A percentile compares a stretch with the other conserved stretches of the same genome.
Conservation (phyloP, 1,139 yeast genomes). For the Pneumocystis carinii region DNA sequence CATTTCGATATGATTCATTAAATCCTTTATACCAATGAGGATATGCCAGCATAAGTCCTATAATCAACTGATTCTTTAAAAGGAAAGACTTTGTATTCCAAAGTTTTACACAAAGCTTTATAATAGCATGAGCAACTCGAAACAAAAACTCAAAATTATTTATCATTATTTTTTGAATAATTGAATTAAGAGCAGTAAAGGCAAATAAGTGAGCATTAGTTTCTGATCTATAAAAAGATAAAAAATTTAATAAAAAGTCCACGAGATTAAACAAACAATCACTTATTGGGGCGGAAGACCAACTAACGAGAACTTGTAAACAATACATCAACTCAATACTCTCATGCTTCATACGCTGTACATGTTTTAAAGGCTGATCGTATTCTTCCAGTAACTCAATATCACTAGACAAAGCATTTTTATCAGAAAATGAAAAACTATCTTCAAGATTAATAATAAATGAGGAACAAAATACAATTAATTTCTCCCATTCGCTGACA, state of each 20-base stretch:
- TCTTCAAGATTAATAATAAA: background rate
- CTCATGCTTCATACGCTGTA: background rate
- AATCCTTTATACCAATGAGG: background rate
- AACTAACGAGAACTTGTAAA: background rate
- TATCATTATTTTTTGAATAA: background rate
- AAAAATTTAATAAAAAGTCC: slow-evolving; percentile 1
- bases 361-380: background rate
- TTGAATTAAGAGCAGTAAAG: background rate
- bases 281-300: background rate
- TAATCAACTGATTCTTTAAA: background rate
- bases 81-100: background rate
- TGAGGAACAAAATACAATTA: slow-evolving; percentile 1
- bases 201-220: background rate
- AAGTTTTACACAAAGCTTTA: background rate
- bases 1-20: background rate
- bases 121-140: background rate
- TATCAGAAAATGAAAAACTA: background rate
- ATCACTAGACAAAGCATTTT: background rate
- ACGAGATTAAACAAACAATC: background rate
- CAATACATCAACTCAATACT: background rate
- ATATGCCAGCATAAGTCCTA: background rate
- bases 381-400: background rate
- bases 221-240: background rate
- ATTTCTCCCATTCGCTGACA: slow-evolving; percentile 1
- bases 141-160: background rate